Percentiles rank a stretch among this genome's conserved stretches.
phyloP scores from a whole-genome alignment of 2,329 filamentous ascomycete species.

The Alternaria atra region DNA sequence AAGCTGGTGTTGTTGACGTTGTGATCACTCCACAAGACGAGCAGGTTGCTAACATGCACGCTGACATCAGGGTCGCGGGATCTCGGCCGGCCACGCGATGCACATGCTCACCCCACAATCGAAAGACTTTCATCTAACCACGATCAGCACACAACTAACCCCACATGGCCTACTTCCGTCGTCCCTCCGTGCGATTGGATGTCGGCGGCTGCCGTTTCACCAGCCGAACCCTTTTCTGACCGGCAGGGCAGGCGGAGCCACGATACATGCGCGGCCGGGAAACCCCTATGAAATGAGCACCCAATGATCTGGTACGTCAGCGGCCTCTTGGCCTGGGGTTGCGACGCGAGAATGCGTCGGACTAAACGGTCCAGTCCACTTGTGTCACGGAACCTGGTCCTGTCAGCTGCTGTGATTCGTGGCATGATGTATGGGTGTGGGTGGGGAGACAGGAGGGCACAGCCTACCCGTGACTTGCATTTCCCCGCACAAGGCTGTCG shows the following conservation, averaged over 20 bases:
- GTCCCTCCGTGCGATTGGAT: slow-evolving; percentile 19
- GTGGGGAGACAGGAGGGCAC: slow-evolving; percentile 39
- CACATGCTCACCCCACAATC: slow-evolving; percentile 31
- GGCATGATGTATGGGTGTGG: slow-evolving; percentile 36
- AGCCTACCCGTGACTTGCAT: slow-evolving; percentile 39
- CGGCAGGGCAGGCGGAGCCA: slow-evolving; percentile 23
- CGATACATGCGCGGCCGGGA: slow-evolving; percentile 48
- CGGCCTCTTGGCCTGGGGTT: slow-evolving; percentile 20
- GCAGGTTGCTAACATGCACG: slow-evolving; percentile 11
- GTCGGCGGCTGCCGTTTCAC: slow-evolving; percentile 29
- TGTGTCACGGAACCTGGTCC: slow-evolving; percentile 14
- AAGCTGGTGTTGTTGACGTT: slow-evolving; percentile 9
- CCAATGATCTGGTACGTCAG: slow-evolving; percentile 32
- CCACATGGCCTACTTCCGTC: slow-evolving; percentile 17
- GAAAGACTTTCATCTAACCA: slow-evolving; percentile 24
- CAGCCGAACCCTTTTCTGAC: slow-evolving; percentile 22
- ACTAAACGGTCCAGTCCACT: slow-evolving; percentile 23
- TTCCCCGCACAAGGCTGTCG: slow-evolving; percentile 34
- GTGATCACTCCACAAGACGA: slow-evolving; percentile 11
- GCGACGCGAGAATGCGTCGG: slow-evolving; percentile 42
- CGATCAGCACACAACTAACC: slow-evolving; percentile 29
- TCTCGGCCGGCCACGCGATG: slow-evolving; percentile 20
- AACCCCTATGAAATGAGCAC: slow-evolving; percentile 17
- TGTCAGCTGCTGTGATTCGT: slow-evolving; percentile 45
- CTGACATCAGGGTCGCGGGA: slow-evolving; percentile 17